Conservation (phyloP, 192 early-diverging fungal species). For the Spizellomyces sp. region DNA sequence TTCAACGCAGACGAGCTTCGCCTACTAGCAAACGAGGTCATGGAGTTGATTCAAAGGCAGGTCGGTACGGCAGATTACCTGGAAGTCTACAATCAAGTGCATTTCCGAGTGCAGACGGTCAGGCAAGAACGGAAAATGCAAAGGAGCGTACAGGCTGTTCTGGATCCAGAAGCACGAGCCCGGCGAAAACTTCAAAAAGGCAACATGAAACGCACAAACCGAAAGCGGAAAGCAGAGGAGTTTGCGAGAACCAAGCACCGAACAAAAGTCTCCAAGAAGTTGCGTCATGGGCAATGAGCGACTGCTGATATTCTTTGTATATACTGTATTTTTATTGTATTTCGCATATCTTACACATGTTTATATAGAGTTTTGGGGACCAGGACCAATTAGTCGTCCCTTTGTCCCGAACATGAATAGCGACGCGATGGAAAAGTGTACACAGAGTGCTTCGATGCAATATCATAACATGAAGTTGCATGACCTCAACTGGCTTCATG, state of each 20-base stretch:
- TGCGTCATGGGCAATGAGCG: background rate
- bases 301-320: too few relatives aligned
- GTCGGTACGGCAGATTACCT: constrained; percentile 77
- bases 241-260: constrained; percentile 25
- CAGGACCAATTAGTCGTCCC: too few relatives aligned
- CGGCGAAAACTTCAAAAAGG: constrained; percentile 72
- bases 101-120: constrained; percentile 61
- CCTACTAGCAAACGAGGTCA: constrained; percentile 75
- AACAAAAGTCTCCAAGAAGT: constrained; percentile 14
- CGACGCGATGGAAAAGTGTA: too few relatives aligned
- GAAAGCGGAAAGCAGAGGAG: constrained; percentile 73
- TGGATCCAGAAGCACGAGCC: constrained; percentile 75
- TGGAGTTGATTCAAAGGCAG: constrained; percentile 72
- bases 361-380: too few relatives aligned
- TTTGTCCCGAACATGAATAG: too few relatives aligned
- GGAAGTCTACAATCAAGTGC: constrained; percentile 65
- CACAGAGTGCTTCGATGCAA: too few relatives aligned
- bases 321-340: too few relatives aligned
- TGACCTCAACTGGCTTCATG: too few relatives aligned
- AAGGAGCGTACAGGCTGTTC: constrained; percentile 62
- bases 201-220: constrained; percentile 66
- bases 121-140: constrained; percentile 67
- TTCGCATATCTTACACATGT: too few relatives aligned
- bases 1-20: constrained; percentile 63
- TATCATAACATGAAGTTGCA: too few relatives aligned